A percentile compares a stretch with the other conserved stretches of the same genome.
Conservation (phyloP, 768 basidiomycete species). For the Ramaria sp. region DNA sequence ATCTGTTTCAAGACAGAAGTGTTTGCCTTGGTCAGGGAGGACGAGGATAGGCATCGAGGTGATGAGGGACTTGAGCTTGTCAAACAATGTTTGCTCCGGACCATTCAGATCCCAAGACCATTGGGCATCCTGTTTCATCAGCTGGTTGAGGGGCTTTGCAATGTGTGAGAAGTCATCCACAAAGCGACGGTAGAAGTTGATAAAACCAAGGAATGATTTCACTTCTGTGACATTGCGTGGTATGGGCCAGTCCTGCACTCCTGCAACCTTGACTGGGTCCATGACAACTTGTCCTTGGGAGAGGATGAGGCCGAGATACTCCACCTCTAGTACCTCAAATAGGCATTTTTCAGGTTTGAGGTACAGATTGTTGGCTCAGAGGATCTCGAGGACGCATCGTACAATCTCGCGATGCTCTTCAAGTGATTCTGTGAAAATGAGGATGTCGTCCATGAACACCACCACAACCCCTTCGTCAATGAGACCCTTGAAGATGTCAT, state of each 20-base stretch:
- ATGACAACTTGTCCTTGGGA: no score
- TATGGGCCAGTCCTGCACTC: conserved; percentile 17
- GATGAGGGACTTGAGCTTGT: conserved; percentile 19
- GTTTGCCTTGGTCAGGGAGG: no score
- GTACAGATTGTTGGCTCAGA: no score
- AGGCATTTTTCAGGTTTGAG: no score
- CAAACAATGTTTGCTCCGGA: conserved; percentile 17
- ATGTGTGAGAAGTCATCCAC: conserved; percentile 25
- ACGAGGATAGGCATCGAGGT: conserved; percentile 15
- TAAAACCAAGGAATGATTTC: conserved; percentile 32
- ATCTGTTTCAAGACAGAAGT: no score
- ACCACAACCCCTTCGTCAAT: background rate
- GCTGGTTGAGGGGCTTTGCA: conserved; percentile 20
- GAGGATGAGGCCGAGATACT: no score
- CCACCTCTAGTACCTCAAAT: no score
- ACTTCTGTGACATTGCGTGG: conserved; percentile 22
- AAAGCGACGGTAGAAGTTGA: conserved; percentile 25
- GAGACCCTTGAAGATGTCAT: conserved; percentile 10
- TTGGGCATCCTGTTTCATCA: conserved; percentile 18
- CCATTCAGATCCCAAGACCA: conserved; percentile 19
- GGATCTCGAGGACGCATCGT: no score
- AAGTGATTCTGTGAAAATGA: no score
- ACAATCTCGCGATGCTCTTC: no score
- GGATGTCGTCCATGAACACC: conserved; percentile 2
- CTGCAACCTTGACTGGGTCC: no score